Conservation (phyloP, 2,329 filamentous ascomycete species). For the Nothophoma quercina region DNA sequence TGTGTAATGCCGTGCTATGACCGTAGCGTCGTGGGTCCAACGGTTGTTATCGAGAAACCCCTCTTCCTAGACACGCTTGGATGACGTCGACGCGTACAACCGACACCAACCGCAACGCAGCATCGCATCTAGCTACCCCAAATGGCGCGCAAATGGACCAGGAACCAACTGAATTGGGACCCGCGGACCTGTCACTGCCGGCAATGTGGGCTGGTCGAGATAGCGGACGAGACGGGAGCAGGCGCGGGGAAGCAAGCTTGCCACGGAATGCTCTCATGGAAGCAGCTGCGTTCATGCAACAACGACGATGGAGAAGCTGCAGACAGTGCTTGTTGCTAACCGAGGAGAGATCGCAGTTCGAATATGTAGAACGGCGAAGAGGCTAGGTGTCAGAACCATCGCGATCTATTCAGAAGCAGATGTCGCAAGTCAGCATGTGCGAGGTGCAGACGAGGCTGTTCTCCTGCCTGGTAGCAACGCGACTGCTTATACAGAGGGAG, state of each 20-base stretch:
- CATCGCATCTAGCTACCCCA: conserved; percentile 7
- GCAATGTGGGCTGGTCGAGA: background rate
- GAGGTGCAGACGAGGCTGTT: conserved; percentile 61
- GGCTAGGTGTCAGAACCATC: conserved; percentile 60
- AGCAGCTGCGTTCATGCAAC: conserved; percentile 4
- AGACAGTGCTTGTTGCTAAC: conserved; percentile 65
- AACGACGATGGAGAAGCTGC: conserved; percentile 54
- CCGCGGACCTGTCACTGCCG: conserved; percentile 4
- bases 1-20: conserved; percentile 13
- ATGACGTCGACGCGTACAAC: conserved; percentile 24
- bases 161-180: background rate
- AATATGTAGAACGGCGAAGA: conserved; percentile 60
- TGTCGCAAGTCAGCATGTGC: conserved; percentile 59
- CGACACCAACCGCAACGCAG: conserved; percentile 17
- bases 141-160: background rate
- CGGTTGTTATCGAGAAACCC: conserved; percentile 19
- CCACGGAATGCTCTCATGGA: background rate
- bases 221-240: conserved; percentile 7
- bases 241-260: conserved; percentile 12
- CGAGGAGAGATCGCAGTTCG: conserved; percentile 65
- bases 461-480: conserved; percentile 58
- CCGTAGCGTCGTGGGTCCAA: conserved; percentile 20
- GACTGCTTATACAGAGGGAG: conserved; percentile 59
- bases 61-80: conserved; percentile 11
- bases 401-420: conserved; percentile 67